Conservation (phyloP, 345 rosid species). For the Raphanus sativus region DNA sequence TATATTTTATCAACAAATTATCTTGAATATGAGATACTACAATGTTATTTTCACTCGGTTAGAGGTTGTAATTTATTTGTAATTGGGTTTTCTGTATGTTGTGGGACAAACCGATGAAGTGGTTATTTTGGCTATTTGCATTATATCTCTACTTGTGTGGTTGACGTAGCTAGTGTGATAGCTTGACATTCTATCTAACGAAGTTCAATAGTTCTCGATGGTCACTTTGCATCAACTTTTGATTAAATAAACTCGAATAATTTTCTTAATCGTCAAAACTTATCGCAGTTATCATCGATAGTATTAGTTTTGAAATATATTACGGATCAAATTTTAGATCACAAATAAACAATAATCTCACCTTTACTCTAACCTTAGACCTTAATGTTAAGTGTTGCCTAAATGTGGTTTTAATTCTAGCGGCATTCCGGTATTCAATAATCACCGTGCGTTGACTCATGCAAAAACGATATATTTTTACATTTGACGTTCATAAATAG, state of each 20-base stretch:
- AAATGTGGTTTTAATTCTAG: neutral
- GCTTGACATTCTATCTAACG: neutral
- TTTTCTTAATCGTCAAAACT: neutral
- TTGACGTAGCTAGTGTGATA: neutral
- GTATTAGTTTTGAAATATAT: neutral
- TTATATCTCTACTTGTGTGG: neutral
- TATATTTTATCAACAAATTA: too few relatives aligned
- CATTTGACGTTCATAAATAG: constrained; percentile 25
- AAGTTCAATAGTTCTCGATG: neutral
- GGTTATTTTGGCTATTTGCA: neutral
- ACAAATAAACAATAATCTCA: neutral
- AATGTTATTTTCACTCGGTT: neutral
- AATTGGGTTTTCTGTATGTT: neutral
- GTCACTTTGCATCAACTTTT: neutral
- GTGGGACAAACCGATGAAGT: neutral
- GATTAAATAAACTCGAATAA: neutral
- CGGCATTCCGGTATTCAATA: constrained; percentile 23
- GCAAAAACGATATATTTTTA: neutral
- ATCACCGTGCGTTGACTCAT: constrained; percentile 22
- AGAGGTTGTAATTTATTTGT: neutral
- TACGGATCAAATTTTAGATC: neutral
- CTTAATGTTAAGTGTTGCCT: neutral
- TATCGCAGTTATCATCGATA: neutral
- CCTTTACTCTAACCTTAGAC: neutral
- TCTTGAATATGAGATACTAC: too few relatives aligned